Evolutionary conservation across 192 early-diverging fungal species (phyloP).

Genomic region (Coemansia sp.): DNA sequence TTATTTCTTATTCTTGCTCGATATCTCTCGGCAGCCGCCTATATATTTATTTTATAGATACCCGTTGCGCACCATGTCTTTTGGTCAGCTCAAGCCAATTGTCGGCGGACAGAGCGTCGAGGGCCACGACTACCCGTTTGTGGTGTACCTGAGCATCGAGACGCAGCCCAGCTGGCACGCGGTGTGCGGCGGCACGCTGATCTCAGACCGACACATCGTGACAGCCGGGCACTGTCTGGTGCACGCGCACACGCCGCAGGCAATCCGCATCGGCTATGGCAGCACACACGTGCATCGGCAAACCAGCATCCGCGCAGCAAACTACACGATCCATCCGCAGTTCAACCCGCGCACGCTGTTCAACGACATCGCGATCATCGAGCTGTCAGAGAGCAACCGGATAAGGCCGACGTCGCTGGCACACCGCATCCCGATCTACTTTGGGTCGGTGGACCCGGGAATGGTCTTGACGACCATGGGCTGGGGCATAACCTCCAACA

Average conservation of each 20-base stretch:
- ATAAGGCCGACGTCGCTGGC: constrained; percentile 4
- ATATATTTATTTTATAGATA: background rate
- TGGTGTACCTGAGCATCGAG: constrained; percentile 38
- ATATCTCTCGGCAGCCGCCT: too few relatives aligned
- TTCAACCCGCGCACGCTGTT: constrained; percentile 32
- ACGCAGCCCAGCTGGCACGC: constrained; percentile 41
- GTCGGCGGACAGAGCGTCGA: constrained; percentile 31
- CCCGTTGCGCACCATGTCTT: constrained; percentile 18
- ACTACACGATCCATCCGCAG: constrained; percentile 15
- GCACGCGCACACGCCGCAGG: constrained; percentile 11
- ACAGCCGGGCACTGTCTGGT: constrained; percentile 53
- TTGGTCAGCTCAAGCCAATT: constrained; percentile 39
- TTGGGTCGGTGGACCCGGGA: constrained; percentile 21
- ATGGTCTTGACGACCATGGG: constrained; percentile 33
- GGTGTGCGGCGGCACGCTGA: constrained; percentile 46
- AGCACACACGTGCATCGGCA: constrained; percentile 18
- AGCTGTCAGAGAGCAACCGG: constrained; percentile 13
- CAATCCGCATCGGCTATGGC: constrained; percentile 29
- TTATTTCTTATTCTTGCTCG: too few relatives aligned
- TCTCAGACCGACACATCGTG: constrained; percentile 35
- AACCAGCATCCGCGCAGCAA: background rate
- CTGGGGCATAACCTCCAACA: constrained; percentile 47
- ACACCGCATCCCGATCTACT: constrained; percentile 38
- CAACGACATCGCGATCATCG: constrained; percentile 51
- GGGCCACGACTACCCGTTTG: constrained; percentile 42